Evolutionary conservation across 805 yeast species (phyloP).

Genomic region (Priceomyces haplophilus): DNA sequence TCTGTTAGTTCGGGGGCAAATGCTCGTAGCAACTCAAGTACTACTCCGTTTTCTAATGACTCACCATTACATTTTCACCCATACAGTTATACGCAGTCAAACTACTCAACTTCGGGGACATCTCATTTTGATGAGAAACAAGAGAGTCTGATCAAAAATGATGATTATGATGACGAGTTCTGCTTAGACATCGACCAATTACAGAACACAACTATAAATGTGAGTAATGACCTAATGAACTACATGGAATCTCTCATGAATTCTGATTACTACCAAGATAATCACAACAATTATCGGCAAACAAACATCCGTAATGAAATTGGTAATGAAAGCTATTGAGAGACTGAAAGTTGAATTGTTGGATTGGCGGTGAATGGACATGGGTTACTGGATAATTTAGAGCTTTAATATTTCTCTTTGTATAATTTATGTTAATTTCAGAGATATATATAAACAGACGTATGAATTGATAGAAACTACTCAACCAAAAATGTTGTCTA

Average conservation of each 20-base stretch:
- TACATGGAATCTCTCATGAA: conserved; percentile 6
- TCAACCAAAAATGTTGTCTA: conserved; percentile 74
- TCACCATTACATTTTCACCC: conserved; percentile 7
- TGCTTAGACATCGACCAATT: conserved; percentile 44
- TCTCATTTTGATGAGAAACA: conserved; percentile 4
- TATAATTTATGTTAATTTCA: background rate
- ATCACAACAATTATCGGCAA: background rate
- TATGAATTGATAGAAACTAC: too few relatives aligned
- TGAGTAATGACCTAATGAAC: conserved; percentile 8
- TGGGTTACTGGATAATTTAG: background rate
- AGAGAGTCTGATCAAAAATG: background rate
- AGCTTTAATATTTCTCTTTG: background rate
- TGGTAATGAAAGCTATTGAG: background rate
- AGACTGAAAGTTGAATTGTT: too few relatives aligned
- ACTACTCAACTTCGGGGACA: conserved; percentile 4
- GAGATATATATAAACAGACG: too few relatives aligned
- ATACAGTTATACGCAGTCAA: conserved; percentile 2
- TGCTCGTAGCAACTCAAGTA: conserved; percentile 4
- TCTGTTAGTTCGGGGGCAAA: conserved; percentile 9
- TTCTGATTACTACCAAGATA: background rate
- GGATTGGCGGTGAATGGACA: background rate
- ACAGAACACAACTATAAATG: conserved; percentile 12
- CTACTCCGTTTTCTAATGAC: conserved; percentile 7
- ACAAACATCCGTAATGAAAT: background rate
- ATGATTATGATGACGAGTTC: conserved; percentile 41